Conservation (phyloP, 768 basidiomycete species). For the Grammothele lineata region DNA sequence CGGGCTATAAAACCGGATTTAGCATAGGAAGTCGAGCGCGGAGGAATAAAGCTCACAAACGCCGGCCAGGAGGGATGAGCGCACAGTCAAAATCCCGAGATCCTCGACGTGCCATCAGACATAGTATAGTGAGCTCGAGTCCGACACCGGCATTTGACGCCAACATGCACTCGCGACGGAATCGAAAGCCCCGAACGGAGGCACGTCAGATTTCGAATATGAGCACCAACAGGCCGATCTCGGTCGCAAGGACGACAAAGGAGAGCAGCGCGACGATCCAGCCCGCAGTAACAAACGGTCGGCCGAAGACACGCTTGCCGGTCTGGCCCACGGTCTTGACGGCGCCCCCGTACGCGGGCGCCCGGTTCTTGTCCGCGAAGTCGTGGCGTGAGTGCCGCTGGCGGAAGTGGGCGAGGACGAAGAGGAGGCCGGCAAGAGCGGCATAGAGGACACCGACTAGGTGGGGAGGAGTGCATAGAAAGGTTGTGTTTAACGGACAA, state of each 20-base stretch:
- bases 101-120: too few species aligned
- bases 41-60: too few species aligned
- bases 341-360: conserved; percentile 28
- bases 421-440: conserved; percentile 56
- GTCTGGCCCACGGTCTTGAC: conserved; percentile 60
- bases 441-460: conserved; percentile 61
- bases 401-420: conserved; percentile 54
- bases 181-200: too few species aligned
- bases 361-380: conserved; percentile 55
- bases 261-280: conserved; percentile 63
- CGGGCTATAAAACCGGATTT: too few species aligned
- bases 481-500: not conserved
- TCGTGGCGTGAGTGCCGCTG: conserved; percentile 67
- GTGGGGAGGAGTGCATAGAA: too few species aligned
- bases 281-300: conserved; percentile 80
- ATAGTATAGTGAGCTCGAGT: too few species aligned
- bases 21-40: too few species aligned
- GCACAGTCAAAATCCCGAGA: too few species aligned
- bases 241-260: conserved; percentile 55
- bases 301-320: conserved; percentile 59
- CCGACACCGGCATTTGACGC: too few species aligned
- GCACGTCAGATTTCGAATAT: conserved; percentile 40
- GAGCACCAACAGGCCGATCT: conserved; percentile 62
- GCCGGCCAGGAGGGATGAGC: too few species aligned
- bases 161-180: too few species aligned